Evolutionary conservation across 495 filamentous ascomycete species (phyloP).

Genomic region (Penicillium daleae): DNA sequence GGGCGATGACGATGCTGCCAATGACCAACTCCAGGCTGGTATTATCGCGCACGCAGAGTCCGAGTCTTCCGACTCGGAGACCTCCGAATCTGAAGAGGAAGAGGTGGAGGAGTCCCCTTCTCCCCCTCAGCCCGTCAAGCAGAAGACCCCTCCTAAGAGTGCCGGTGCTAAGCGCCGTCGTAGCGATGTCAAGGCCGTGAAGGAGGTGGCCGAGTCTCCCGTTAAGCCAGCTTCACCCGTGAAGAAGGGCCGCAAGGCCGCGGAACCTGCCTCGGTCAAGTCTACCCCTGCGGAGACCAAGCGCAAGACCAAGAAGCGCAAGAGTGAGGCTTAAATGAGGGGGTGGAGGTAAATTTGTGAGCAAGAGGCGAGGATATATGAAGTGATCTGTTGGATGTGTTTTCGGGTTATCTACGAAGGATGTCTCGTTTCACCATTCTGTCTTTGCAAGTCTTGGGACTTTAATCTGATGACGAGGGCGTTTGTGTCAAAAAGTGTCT

Average conservation of each 20-base stretch:
- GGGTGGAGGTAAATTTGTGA: neutral
- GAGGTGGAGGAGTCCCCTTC: constrained; percentile 44
- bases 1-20: constrained; percentile 54
- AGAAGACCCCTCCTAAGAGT: constrained; percentile 56
- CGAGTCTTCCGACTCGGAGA: constrained; percentile 40
- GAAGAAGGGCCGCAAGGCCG: constrained; percentile 51
- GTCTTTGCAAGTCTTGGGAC: neutral
- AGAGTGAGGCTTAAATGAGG: constrained; percentile 51
- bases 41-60: constrained; percentile 45
- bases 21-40: constrained; percentile 60
- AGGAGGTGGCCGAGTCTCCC: constrained; percentile 37
- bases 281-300: constrained; percentile 49
- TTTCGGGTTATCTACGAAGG: neutral
- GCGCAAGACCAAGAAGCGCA: constrained; percentile 67
- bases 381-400: neutral
- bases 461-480: constrained; percentile 3
- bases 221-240: constrained; percentile 39
- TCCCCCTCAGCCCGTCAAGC: constrained; percentile 53
- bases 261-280: constrained; percentile 56
- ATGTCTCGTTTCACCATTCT: no score
- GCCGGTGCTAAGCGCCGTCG: constrained; percentile 52
- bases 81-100: constrained; percentile 40
- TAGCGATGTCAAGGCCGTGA: constrained; percentile 49
- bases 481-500: constrained; percentile 14
- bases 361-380: constrained; percentile 6